Base-by-base conservation (phyloP, 2,329 filamentous ascomycete genomes). In the Trichoderma hamatum region DNA sequence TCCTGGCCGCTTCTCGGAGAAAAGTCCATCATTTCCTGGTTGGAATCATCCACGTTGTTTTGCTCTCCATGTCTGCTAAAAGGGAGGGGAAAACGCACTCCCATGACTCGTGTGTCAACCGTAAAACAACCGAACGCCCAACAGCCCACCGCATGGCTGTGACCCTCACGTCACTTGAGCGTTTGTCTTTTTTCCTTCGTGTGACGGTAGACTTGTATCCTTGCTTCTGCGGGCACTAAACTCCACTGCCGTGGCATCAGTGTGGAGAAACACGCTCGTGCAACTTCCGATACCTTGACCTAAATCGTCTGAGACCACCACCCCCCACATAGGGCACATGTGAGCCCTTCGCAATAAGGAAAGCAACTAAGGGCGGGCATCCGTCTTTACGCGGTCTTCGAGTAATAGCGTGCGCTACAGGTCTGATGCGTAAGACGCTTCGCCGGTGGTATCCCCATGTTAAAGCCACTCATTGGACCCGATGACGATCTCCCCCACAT, bases 401-500 rank as follows among this genome's bases (percentile, higher is more conserved):
- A 16, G 52, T 19, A n/a, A 39, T 34, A 36, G 24, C 46, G 28
- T 6, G 52, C 34, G 11, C 51, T 65, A 46, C 30, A 30, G 51
- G 34, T 43, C 51, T 26, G 34, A 46, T 66, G 24, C 21, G 39
- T 49, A 66, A 34, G 63, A 58, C 63, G 51, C 49, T 58, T 58
- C 39, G 26, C 34, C 24, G n/a, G 7, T 34, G 51, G 26, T 46
- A 66, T 56, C 55, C 51, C 65, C 55, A 67, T 67, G 34, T 24
- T 19, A 49, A 52, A 60, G 30, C 43, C 46, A 14, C 26, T 36
- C 43, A 60, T 60, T 67, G 65, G 65, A 52, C 32, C 30, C 19
- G 43, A 54, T 32, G 65, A 67, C 65, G 46, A 59, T 67, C 30
- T 51, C 28, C 52, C 65, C 65, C 65, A 59, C 55, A 60, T 60